These are phyloP conservation scores for Leptographium galeiforme DNA, from an alignment of 2,329 filamentous ascomycete genomes.

Conservation along the genomic window DNA sequence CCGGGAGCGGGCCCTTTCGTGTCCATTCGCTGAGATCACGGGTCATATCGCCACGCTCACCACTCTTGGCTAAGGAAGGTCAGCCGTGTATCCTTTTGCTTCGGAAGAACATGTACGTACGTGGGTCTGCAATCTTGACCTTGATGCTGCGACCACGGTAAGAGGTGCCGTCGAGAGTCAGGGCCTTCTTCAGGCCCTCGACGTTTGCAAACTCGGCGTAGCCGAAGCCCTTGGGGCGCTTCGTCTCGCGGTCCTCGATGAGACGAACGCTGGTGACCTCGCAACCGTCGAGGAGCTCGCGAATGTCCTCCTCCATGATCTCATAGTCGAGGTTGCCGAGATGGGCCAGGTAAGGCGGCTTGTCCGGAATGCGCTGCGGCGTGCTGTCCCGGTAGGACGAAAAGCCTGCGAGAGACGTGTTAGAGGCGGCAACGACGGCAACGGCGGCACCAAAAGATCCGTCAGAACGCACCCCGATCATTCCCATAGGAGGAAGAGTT, in stretches of 20 bases:
- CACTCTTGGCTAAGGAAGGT: conserved; percentile 58
- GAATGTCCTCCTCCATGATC: conserved; percentile 69
- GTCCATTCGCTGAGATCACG: conserved; percentile 86
- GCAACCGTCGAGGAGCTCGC: conserved; percentile 74
- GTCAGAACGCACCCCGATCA: conserved; percentile 9
- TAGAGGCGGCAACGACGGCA: background rate
- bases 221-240: conserved; percentile 93
- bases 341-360: conserved; percentile 91
- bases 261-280: conserved; percentile 84
- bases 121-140: conserved; percentile 92
- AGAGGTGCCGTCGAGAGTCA: conserved; percentile 65
- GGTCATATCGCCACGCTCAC: conserved; percentile 48
- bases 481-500: conserved; percentile 9
- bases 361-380: conserved; percentile 62
- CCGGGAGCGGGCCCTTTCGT: conserved; percentile 62
- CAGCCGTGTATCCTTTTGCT: background rate
- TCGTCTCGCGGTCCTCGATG: conserved; percentile 89
- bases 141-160: conserved; percentile 85
- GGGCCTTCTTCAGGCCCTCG: conserved; percentile 83
- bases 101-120: conserved; percentile 44
- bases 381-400: conserved; percentile 53
- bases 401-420: conserved; percentile 22
- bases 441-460: background rate
- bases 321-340: conserved; percentile 96
- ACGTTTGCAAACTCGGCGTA: conserved; percentile 87